A percentile compares a stretch with the other conserved stretches of the same genome.
phyloP scores from a whole-genome alignment of 1,284 basidiomycete genomes.

The Cutaneotrichosporon cutaneum region DNA sequence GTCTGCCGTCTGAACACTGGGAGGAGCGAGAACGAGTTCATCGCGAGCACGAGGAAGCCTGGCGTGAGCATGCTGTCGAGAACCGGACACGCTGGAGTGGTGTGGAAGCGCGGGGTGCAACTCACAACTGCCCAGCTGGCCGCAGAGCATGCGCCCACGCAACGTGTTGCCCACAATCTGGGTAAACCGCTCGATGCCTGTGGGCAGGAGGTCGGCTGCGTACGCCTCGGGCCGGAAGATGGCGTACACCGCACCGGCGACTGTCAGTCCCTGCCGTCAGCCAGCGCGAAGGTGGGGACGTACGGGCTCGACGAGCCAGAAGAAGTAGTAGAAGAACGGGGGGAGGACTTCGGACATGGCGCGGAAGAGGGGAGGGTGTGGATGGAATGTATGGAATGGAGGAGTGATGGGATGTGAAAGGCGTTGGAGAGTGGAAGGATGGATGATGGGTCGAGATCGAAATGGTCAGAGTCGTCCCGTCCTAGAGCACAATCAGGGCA shows the following conservation, averaged over 20 bases:
- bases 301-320: slow-evolving; percentile 43
- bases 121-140: slow-evolving; percentile 53
- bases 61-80: not conserved
- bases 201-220: slow-evolving; percentile 42
- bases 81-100: no score
- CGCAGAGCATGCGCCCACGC: slow-evolving; percentile 44
- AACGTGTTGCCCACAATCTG: slow-evolving; percentile 31
- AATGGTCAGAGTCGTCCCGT: no score
- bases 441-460: no score
- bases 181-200: slow-evolving; percentile 29
- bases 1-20: slow-evolving; percentile 33
- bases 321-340: slow-evolving; percentile 39
- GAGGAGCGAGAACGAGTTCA: slow-evolving; percentile 48
- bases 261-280: slow-evolving; percentile 37
- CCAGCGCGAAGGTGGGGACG: slow-evolving; percentile 7
- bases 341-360: slow-evolving; percentile 29
- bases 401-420: no score
- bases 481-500: no score
- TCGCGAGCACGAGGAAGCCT: slow-evolving; percentile 53
- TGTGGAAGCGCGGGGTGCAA: slow-evolving; percentile 5
- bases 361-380: no score
- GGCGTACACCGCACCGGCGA: slow-evolving; percentile 49
- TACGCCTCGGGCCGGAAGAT: slow-evolving; percentile 45
- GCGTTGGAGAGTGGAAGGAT: no score
- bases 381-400: no score